These are phyloP conservation scores for Amylostereum areolatum DNA, from an alignment of 1,284 basidiomycete species.

Conservation along the genomic window DNA sequence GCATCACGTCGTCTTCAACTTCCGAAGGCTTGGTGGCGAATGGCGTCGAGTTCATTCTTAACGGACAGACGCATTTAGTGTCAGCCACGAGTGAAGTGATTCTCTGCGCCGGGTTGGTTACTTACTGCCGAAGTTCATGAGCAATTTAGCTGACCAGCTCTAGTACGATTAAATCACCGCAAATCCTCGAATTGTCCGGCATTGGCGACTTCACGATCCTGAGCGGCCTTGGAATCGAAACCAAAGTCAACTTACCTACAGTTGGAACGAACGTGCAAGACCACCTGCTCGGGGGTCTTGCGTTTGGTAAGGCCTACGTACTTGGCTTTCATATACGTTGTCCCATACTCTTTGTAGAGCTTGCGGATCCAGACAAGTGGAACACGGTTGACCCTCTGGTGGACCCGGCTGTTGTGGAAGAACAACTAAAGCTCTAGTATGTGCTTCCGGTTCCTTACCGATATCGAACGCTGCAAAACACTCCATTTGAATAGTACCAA, in stretches of 20 bases:
- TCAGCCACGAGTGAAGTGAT: slow-evolving; percentile 29
- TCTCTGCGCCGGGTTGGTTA: slow-evolving; percentile 20
- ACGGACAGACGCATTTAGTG: slow-evolving; percentile 18
- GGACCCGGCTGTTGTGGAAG: slow-evolving; percentile 8
- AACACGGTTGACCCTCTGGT: slow-evolving; percentile 13
- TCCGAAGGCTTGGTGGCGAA: slow-evolving; percentile 19
- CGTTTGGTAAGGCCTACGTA: slow-evolving; percentile 16
- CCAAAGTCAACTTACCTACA: slow-evolving; percentile 27
- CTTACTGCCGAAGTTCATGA: not conserved
- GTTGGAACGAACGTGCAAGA: slow-evolving; percentile 31
- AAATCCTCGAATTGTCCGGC: slow-evolving; percentile 34
- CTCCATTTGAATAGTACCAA: slow-evolving; percentile 2
- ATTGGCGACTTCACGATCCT: slow-evolving; percentile 28
- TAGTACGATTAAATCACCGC: slow-evolving; percentile 60
- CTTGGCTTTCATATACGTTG: not conserved
- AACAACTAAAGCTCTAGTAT: slow-evolving; percentile 17
- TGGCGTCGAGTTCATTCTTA: slow-evolving; percentile 24
- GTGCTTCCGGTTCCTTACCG: not conserved
- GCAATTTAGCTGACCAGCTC: slow-evolving; percentile 21
- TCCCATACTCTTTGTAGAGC: slow-evolving; percentile 5
- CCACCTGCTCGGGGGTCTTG: slow-evolving; percentile 14
- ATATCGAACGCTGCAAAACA: not conserved
- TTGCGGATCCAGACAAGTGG: slow-evolving; percentile 3
- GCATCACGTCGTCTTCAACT: not conserved
- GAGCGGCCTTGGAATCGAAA: slow-evolving; percentile 22